A percentile compares a stretch with the other conserved stretches of the same genome.
phyloP scores from a whole-genome alignment of 768 basidiomycete species.

The Trametes sanguinea region DNA sequence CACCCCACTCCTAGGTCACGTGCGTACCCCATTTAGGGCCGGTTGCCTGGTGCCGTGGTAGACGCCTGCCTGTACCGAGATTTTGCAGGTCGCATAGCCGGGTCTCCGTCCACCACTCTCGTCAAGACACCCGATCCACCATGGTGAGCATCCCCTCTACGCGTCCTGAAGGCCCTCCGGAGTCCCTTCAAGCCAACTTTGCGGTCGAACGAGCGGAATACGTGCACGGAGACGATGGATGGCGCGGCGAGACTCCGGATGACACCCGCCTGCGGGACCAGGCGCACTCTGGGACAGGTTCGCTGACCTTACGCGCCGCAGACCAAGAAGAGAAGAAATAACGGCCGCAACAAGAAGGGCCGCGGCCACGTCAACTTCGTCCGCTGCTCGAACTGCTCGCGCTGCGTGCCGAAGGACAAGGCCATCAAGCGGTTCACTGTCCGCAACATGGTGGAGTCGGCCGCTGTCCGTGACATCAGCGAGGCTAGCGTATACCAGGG shows the following conservation, averaged over 20 bases:
- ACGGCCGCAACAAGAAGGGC: slow-evolving; percentile 99
- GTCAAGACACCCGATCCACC: slow-evolving; percentile 38
- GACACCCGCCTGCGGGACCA: slow-evolving; percentile 14
- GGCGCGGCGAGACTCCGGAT: slow-evolving; percentile 31
- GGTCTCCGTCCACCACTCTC: slow-evolving; percentile 26
- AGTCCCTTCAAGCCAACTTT: slow-evolving; percentile 8
- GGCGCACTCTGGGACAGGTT: not conserved
- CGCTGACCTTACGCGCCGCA: slow-evolving; percentile 38
- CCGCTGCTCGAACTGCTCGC: slow-evolving; percentile 99
- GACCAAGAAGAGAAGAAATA: slow-evolving; percentile 99
- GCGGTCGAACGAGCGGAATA: slow-evolving; percentile 14
- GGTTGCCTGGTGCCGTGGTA: not conserved
- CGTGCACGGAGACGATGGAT: slow-evolving; percentile 34
- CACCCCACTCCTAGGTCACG: slow-evolving; percentile 11
- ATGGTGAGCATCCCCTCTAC: slow-evolving; percentile 36
- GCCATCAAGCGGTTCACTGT: slow-evolving; percentile 99
- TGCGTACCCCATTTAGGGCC: slow-evolving; percentile 13
- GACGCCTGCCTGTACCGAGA: slow-evolving; percentile 13
- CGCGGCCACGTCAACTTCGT: slow-evolving; percentile 94
- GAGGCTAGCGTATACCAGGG: slow-evolving; percentile 93
- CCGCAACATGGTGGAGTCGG: slow-evolving; percentile 99
- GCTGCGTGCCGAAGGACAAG: slow-evolving; percentile 98
- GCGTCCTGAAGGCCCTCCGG: not conserved
- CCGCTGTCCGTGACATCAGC: slow-evolving; percentile 95
- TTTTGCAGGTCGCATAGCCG: slow-evolving; percentile 14